Base-by-base conservation (phyloP, 148 eudicot genomes). In the Talinum fruticosum region DNA sequence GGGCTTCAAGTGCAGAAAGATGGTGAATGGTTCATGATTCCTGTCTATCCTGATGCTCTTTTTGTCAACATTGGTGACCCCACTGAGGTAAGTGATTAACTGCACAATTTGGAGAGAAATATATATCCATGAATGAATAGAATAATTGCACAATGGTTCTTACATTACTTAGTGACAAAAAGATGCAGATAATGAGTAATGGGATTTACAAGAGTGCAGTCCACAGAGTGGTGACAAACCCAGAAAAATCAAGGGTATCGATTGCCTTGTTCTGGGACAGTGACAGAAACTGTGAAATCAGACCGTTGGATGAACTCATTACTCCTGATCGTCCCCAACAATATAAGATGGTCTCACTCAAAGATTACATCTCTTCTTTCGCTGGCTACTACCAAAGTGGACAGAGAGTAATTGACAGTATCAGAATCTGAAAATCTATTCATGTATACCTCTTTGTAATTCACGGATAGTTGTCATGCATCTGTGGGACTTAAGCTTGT, bases 1-100 rank as follows among this genome's bases (percentile, higher is more conserved):
- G 88, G 86, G 72, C 91, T 88, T 72, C 86, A 88, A 19, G 75
- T 88, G 51, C 75, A 76, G 26, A 88, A 81, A 79, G 86, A 86
- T 53, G 86, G 75, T 38, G 66, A 85, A 30, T 88, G 89, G 89
- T 78, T 81, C 76, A 73, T 66, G 59, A 88, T 86, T 62, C 86
- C 88, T 24, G 74, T 85, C 32, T 73, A 85, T 70, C 82, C 88
- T 24, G 69, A 78, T 57, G 87, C 89, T 59, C 79, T 84, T 19
- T 79, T 86, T 41, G 77, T 86, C 62, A 86, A 79, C 67, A 75
- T 86, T 34, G 91, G 91, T 1, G 86, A 88, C 45, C 83, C 81
- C 32, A 54, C 72, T 34, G 86, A 85, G 85, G 82, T 84, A 79
- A 47, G 32, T 64, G 13, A n/a, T n/a, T n/a, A n/a, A n/a, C n/a